These are phyloP conservation scores for Xerocomus potaroensis DNA, from an alignment of 768 basidiomycete species.

Conservation along the genomic window DNA sequence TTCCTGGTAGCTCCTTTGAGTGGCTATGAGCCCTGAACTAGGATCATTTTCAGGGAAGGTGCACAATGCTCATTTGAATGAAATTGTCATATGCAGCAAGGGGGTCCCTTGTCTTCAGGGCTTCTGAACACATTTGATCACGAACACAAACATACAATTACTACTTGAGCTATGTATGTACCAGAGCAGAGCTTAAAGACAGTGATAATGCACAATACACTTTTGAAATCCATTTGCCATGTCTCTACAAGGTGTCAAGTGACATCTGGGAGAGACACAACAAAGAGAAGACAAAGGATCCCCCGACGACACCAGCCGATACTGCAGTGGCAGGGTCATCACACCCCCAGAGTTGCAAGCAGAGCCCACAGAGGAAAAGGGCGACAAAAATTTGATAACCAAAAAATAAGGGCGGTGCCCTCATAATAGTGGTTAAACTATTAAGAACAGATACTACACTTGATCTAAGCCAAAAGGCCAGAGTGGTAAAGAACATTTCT, in stretches of 20 bases:
- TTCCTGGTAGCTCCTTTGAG: slow-evolving; percentile 79
- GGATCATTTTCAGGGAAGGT: slow-evolving; percentile 69
- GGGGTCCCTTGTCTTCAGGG: slow-evolving; percentile 83
- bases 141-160: too few species aligned
- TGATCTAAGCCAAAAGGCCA: slow-evolving; percentile 73
- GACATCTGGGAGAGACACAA: background rate
- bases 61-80: slow-evolving; percentile 84
- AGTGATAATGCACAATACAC: too few species aligned
- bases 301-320: slow-evolving; percentile 8
- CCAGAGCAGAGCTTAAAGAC: too few species aligned
- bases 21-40: slow-evolving; percentile 70
- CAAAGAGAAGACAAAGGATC: slow-evolving; percentile 4
- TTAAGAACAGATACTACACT: slow-evolving; percentile 75
- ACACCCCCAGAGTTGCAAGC: slow-evolving; percentile 8
- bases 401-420: slow-evolving; percentile 49
- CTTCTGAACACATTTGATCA: slow-evolving; percentile 31
- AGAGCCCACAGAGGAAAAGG: slow-evolving; percentile 16
- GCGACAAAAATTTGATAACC: slow-evolving; percentile 46
- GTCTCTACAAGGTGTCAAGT: background rate
- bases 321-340: slow-evolving; percentile 12
- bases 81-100: slow-evolving; percentile 82
- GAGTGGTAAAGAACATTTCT: slow-evolving; percentile 15
- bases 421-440: slow-evolving; percentile 58
- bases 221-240: slow-evolving; percentile 1
- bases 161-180: too few species aligned